These are phyloP conservation scores for Sphaerulina musiva DNA, from an alignment of 2,329 filamentous ascomycete genomes.

Conservation along the genomic window DNA sequence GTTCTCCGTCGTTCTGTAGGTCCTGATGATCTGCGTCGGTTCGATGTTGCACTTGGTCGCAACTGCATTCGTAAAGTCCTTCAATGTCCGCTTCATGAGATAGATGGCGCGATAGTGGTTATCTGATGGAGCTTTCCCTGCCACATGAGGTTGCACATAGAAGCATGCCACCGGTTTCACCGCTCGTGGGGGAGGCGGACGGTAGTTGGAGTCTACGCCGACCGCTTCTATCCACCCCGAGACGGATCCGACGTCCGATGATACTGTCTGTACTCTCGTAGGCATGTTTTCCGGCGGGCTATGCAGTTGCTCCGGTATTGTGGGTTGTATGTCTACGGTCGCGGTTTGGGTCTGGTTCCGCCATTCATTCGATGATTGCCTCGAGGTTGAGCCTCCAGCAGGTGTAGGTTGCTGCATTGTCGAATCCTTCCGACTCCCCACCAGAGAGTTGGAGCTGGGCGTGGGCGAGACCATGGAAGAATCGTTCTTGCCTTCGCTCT, in stretches of 20 bases:
- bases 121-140: conserved; percentile 45
- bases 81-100: conserved; percentile 65
- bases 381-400: conserved; percentile 37
- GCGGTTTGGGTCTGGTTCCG: conserved; percentile 49
- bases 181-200: conserved; percentile 65
- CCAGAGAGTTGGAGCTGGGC: conserved; percentile 42
- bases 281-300: conserved; percentile 44
- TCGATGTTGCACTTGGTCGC: conserved; percentile 77
- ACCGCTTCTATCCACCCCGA: conserved; percentile 85
- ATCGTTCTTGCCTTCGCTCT: conserved; percentile 48
- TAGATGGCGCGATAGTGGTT: conserved; percentile 81
- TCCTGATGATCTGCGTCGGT: conserved; percentile 60
- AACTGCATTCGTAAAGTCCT: conserved; percentile 66
- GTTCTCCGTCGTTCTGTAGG: conserved; percentile 64
- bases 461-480: conserved; percentile 50
- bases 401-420: conserved; percentile 42
- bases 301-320: conserved; percentile 39
- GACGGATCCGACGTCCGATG: conserved; percentile 57
- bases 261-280: conserved; percentile 52
- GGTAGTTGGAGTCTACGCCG: conserved; percentile 80
- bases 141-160: conserved; percentile 60
- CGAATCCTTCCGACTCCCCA: conserved; percentile 36
- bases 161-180: conserved; percentile 81
- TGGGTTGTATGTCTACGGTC: conserved; percentile 44
- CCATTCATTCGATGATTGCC: conserved; percentile 43